A percentile compares a stretch with the other conserved stretches of the same genome.
Evolutionary conservation across 179 eudicot species (phyloP).

Genomic region (Beta macrorhiza): DNA sequence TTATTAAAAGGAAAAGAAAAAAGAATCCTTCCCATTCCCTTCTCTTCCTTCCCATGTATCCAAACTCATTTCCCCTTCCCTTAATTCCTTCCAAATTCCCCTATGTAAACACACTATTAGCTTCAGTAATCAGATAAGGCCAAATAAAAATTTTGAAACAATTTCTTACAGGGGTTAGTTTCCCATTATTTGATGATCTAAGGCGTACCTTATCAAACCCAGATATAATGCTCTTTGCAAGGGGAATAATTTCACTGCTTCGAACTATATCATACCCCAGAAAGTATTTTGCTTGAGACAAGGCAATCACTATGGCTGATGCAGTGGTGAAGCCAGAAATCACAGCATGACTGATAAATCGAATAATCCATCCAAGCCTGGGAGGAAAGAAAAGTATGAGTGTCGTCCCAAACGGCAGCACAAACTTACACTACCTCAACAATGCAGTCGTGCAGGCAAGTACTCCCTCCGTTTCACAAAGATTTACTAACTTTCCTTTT

Average conservation of each 20-base stretch:
- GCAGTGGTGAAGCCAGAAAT: slow-evolving; percentile 99
- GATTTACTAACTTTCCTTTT: no score
- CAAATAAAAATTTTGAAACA: background rate
- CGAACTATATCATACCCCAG: slow-evolving; percentile 75
- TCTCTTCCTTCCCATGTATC: no score
- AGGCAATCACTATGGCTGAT: slow-evolving; percentile 90
- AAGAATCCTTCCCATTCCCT: no score
- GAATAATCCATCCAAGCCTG: slow-evolving; percentile 98
- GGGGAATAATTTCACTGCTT: slow-evolving; percentile 88
- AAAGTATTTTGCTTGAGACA: slow-evolving; percentile 97
- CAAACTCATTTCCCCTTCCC: no score
- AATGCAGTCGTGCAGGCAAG: background rate
- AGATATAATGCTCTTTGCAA: slow-evolving; percentile 71
- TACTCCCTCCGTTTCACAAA: no score
- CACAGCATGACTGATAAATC: slow-evolving; percentile 98
- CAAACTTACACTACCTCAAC: slow-evolving; percentile 10
- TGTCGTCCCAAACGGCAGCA: slow-evolving; percentile 8
- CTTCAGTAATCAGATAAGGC: background rate
- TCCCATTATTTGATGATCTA: slow-evolving; percentile 7
- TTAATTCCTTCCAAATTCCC: no score
- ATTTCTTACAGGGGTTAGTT: background rate
- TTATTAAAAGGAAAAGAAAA: no score
- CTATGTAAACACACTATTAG: no score
- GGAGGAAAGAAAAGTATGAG: slow-evolving; percentile 15
- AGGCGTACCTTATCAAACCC: slow-evolving; percentile 69